A percentile compares a stretch with the other conserved stretches of the same genome.
Evolutionary conservation across 1,139 yeast genomes (phyloP).

Genomic region (Zygosaccharomyces sapae): DNA sequence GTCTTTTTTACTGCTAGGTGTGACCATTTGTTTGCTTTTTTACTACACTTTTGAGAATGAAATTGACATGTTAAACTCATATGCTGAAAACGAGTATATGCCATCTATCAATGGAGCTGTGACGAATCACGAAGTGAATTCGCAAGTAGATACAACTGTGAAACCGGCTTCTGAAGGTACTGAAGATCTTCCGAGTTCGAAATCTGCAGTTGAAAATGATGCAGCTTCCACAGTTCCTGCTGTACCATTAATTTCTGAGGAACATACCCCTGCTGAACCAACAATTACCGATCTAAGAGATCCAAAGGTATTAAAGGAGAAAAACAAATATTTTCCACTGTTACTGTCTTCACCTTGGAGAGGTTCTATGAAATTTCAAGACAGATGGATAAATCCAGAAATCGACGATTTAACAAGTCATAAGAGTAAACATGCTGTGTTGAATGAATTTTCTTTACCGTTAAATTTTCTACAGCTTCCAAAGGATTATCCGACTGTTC

Average conservation of each 20-base stretch:
- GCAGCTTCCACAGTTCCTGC: background rate
- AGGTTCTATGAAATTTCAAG: conserved; percentile 22
- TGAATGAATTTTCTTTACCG: conserved; percentile 35
- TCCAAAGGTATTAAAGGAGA: conserved; percentile 30
- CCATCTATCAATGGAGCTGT: conserved; percentile 28
- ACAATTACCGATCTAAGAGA: conserved; percentile 18
- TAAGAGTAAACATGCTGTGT: conserved; percentile 34
- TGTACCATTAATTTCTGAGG: background rate
- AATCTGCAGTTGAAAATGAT: background rate
- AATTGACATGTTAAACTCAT: conserved; percentile 35
- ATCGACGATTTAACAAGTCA: conserved; percentile 22
- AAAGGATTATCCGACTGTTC: conserved; percentile 31
- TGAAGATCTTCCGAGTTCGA: conserved; percentile 2
- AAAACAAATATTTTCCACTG: conserved; percentile 40
- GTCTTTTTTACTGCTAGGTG: conserved; percentile 28
- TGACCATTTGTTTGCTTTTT: conserved; percentile 32
- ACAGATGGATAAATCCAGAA: conserved; percentile 12
- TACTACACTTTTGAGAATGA: conserved; percentile 38
- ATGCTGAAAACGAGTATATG: conserved; percentile 35
- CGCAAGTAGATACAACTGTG: background rate
- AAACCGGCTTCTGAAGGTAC: conserved; percentile 1
- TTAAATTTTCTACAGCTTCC: conserved; percentile 20
- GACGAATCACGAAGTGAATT: background rate
- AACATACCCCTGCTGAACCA: conserved; percentile 2
- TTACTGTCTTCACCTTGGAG: conserved; percentile 26